Evolutionary conservation across 2,329 filamentous ascomycete species (phyloP), one percentile per base, ranked within the genome.

Genomic region (Stemphylium vesicarium): DNA sequence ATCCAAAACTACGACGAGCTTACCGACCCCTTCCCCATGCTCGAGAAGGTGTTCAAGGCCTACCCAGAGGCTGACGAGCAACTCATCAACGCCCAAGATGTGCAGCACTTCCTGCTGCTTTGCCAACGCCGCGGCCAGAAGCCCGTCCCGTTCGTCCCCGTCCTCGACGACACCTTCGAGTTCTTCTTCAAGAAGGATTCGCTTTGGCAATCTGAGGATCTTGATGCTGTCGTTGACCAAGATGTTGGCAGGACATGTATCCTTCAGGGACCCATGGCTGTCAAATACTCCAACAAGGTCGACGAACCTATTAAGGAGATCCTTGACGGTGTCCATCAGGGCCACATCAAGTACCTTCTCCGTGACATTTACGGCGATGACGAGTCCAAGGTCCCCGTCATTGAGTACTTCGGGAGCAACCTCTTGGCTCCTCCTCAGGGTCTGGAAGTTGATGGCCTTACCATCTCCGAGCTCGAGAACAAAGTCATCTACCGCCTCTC

Each of bases 181-280:
- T 96, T 96, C 80, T 99, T 92, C 82, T 99, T 99, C 88, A 99
- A 99, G 87, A 99, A 99, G 82, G 95, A 99, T 77, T 99, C 95
- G 1, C 85, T 99, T 7, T 99, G 95, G 95, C 95, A 99, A 79
- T 98, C 95, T 1, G 95, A 99, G 78, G 95, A 99, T 71, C 83
- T 99, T 10, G 94, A 96, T 70, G 95, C 95, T 49, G 93, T 99
- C 53, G 93, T 97, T 57, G 94, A 84, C 65, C 95, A 98, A 78
- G 96, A 99, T 73, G 95, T 99, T 55, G 93, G 92, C 61, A 87
- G 96, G 73, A 96, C 93, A 39, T 97, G 93, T 80, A 97, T 99
- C 73, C 82, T 99, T 33, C 95, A 99, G 76, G 96, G 95, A 15
- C 95, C 95, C 4, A 92, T 93, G 79, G 90, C 95, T 50, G 95